A percentile compares a stretch with the other conserved stretches of the same genome.
These are phyloP conservation scores for Microbotryum saponariae DNA, from an alignment of 1,284 basidiomycete genomes.

Conservation along the genomic window DNA sequence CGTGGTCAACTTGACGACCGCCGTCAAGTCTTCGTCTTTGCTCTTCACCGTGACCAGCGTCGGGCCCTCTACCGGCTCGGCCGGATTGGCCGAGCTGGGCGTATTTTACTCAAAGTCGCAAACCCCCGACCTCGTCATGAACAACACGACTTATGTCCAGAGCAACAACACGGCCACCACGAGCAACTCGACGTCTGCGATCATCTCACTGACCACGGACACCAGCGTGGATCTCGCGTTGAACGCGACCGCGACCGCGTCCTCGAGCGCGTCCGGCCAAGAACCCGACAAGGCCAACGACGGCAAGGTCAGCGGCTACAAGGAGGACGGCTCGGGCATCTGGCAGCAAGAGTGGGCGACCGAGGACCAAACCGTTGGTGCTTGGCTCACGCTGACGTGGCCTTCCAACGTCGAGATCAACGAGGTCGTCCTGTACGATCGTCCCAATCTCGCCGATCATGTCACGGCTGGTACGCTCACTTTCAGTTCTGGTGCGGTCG, in stretches of 20 bases:
- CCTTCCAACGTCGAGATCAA: conserved; percentile 15
- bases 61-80: background rate
- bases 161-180: background rate
- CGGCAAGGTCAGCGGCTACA: conserved; percentile 24
- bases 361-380: conserved; percentile 20
- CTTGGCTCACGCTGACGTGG: conserved; percentile 24
- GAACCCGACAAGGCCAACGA: conserved; percentile 21
- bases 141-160: background rate
- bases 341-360: conserved; percentile 22
- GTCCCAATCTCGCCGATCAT: conserved; percentile 22
- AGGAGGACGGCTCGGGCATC: conserved; percentile 6
- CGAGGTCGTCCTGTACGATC: conserved; percentile 23
- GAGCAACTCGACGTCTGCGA: conserved; percentile 2
- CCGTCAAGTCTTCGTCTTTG: conserved; percentile 11
- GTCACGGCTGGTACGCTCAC: conserved; percentile 16
- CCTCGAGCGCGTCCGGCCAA: conserved; percentile 9
- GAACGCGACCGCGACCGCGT: conserved; percentile 9
- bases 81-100: conserved; percentile 30
- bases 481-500: conserved; percentile 17
- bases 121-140: background rate
- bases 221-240: conserved; percentile 9
- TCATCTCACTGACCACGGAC: background rate
- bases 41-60: conserved; percentile 22
- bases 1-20: background rate
- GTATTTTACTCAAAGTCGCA: conserved; percentile 14